phyloP scores from a whole-genome alignment of 768 basidiomycete species.

The Psilocybe tampanensis region DNA sequence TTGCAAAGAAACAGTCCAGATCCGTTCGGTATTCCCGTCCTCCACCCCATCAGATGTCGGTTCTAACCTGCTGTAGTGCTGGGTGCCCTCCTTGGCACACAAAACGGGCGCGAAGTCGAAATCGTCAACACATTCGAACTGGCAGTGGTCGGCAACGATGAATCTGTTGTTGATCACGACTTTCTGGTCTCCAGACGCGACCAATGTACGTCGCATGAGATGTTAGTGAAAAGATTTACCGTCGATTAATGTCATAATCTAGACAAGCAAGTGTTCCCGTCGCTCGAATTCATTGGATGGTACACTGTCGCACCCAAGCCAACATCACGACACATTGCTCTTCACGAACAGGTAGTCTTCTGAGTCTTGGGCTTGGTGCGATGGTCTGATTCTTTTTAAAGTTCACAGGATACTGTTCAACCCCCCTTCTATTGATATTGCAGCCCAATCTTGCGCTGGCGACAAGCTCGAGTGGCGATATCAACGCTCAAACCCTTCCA shows the following conservation, averaged over 20 bases:
- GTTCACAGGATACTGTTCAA: slow-evolving; percentile 86
- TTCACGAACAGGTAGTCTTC: slow-evolving; percentile 78
- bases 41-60: slow-evolving; percentile 6
- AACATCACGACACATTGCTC: slow-evolving; percentile 69
- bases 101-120: slow-evolving; percentile 93
- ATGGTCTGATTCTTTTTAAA: slow-evolving; percentile 30
- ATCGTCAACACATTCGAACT: slow-evolving; percentile 98
- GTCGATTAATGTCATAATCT: slow-evolving; percentile 13
- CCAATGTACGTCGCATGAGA: slow-evolving; percentile 59
- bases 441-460: slow-evolving; percentile 54
- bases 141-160: slow-evolving; percentile 57
- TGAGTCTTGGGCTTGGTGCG: background rate
- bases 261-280: slow-evolving; percentile 99
- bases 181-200: slow-evolving; percentile 84
- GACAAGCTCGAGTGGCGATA: slow-evolving; percentile 39
- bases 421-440: slow-evolving; percentile 83
- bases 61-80: slow-evolving; percentile 56
- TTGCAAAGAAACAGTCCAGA: slow-evolving; percentile 63
- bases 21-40: slow-evolving; percentile 61
- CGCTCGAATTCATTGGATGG: slow-evolving; percentile 97
- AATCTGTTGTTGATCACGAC: slow-evolving; percentile 69
- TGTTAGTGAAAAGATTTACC: background rate
- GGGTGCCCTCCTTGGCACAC: slow-evolving; percentile 92
- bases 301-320: slow-evolving; percentile 86
- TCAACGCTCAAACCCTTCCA: slow-evolving; percentile 78